Evolutionary conservation across 352 stramenopile species (phyloP).

Genomic region (Peronospora farinosa): DNA sequence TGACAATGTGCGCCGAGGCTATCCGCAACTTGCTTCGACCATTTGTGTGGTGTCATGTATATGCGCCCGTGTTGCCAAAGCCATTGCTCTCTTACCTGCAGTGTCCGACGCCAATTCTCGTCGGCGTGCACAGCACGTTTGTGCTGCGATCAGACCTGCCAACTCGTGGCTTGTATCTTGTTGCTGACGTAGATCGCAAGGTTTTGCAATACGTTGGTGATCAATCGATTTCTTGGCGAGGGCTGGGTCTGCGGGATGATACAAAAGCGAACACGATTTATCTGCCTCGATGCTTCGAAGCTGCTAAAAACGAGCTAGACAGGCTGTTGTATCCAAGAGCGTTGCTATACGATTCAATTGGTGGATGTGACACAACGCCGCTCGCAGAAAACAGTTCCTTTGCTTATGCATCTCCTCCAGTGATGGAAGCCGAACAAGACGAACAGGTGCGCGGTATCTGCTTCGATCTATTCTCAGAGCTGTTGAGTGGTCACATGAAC

Average conservation of each 20-base stretch:
- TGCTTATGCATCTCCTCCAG: constrained; percentile 9
- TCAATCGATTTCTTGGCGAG: constrained; percentile 49
- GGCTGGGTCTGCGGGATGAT: constrained; percentile 46
- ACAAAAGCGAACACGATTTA: constrained; percentile 35
- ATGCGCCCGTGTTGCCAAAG: constrained; percentile 80
- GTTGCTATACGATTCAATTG: constrained; percentile 38
- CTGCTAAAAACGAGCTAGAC: constrained; percentile 50
- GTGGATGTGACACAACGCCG: constrained; percentile 18
- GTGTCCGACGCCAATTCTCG: constrained; percentile 86
- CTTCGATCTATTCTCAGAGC: constrained; percentile 55
- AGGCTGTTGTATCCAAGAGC: constrained; percentile 37
- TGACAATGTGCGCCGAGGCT: constrained; percentile 78
- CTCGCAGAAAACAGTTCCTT: constrained; percentile 9
- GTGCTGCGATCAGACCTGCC: constrained; percentile 52
- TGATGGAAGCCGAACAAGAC: constrained; percentile 30
- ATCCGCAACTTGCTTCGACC: constrained; percentile 81
- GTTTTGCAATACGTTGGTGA: constrained; percentile 65
- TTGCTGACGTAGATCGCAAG: constrained; percentile 66
- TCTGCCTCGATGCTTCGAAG: constrained; percentile 48
- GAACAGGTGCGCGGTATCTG: constrained; percentile 55
- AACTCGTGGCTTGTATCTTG: constrained; percentile 59
- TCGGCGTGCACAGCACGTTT: constrained; percentile 75
- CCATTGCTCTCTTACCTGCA: constrained; percentile 83
- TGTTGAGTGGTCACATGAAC: constrained; percentile 64
- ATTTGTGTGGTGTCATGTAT: constrained; percentile 88